Percentiles rank a stretch among this genome's conserved stretches.
phyloP scores from a whole-genome alignment of 108 stramenopile genomes.

The Nitzschia sp. region DNA sequence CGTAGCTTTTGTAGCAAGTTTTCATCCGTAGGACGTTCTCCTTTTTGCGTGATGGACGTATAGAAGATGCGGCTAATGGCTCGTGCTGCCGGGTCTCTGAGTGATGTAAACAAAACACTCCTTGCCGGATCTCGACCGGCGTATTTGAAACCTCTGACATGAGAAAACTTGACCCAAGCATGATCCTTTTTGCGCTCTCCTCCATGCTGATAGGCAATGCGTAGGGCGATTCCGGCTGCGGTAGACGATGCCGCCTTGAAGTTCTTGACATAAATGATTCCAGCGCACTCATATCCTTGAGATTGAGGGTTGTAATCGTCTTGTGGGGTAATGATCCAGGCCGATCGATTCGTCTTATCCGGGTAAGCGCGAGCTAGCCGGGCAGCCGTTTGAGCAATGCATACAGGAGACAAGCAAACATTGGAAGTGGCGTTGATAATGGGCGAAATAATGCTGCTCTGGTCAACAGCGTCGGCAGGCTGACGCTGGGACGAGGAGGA shows the following conservation, averaged over 20 bases:
- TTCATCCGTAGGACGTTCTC: slow-evolving; percentile 36
- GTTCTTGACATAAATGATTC: slow-evolving; percentile 38
- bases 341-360: slow-evolving; percentile 12
- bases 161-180: slow-evolving; percentile 11
- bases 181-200: neutral
- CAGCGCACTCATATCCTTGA: neutral
- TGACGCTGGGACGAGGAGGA: no score
- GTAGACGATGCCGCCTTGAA: slow-evolving; percentile 48
- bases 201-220: slow-evolving; percentile 27
- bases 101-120: slow-evolving; percentile 30
- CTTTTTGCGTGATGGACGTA: slow-evolving; percentile 13
- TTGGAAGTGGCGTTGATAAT: neutral
- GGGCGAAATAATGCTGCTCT: neutral
- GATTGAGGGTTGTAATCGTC: neutral
- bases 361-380: slow-evolving; percentile 31
- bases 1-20: slow-evolving; percentile 19
- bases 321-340: slow-evolving; percentile 3
- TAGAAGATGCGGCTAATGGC: slow-evolving; percentile 40
- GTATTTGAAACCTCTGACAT: slow-evolving; percentile 7
- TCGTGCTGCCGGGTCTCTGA: slow-evolving; percentile 47
- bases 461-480: neutral
- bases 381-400: neutral
- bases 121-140: neutral
- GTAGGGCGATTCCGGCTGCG: slow-evolving; percentile 35
- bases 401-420: slow-evolving; percentile 11